Conservation (phyloP, 1,284 basidiomycete species). For the Ceratobasidium sp. region DNA sequence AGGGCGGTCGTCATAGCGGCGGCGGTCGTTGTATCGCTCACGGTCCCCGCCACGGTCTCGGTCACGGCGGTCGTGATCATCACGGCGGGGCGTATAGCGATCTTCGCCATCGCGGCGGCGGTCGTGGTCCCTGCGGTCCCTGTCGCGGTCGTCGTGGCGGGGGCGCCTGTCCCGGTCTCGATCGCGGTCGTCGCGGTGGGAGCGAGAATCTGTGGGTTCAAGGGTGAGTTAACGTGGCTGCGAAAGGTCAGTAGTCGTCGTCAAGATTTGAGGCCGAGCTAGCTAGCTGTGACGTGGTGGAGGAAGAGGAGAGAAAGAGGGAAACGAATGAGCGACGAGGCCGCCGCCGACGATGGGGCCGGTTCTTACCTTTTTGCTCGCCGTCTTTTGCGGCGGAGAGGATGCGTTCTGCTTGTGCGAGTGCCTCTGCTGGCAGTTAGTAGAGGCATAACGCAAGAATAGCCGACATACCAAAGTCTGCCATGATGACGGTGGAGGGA, state of each 20-base stretch:
- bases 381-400: conserved; percentile 37
- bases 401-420: conserved; percentile 30
- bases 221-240: conserved; percentile 24
- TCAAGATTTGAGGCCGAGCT: conserved; percentile 27
- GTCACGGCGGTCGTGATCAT: conserved; percentile 48
- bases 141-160: conserved; percentile 55
- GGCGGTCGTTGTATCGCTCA: conserved; percentile 58
- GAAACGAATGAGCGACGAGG: conserved; percentile 33
- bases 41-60: conserved; percentile 50
- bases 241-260: conserved; percentile 26
- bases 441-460: background rate
- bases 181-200: conserved; percentile 56
- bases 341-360: conserved; percentile 9
- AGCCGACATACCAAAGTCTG: conserved; percentile 33
- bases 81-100: conserved; percentile 49
- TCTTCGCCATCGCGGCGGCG: conserved; percentile 52
- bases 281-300: conserved; percentile 33
- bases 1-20: conserved; percentile 53
- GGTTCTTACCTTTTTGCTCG: conserved; percentile 25
- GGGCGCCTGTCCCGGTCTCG: conserved; percentile 54
- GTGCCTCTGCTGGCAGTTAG: conserved; percentile 26
- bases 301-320: background rate
- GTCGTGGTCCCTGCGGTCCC: conserved; percentile 48
- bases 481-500: conserved; percentile 32
- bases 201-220: conserved; percentile 28